Evolutionary conservation across 192 early-diverging fungal species (phyloP), one percentile per base, ranked within the genome.

Genomic region (Haplosporangium gracile): DNA sequence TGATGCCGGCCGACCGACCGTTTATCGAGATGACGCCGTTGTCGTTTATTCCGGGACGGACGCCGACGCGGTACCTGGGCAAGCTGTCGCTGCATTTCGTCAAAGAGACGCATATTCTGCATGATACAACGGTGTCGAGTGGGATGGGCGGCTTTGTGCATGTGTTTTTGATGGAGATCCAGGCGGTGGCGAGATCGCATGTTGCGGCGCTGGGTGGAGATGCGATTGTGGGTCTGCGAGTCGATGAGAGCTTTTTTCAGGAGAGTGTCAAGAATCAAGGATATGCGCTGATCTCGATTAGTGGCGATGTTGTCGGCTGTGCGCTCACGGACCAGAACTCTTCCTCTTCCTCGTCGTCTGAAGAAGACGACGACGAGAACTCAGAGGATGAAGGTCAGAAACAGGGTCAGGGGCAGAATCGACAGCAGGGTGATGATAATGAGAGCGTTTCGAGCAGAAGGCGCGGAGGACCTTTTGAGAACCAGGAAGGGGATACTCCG

Each of bases 71-170:
- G 15, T 90, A 94, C 70, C 86, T 96, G 34, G 96, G 96, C 36
- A 92, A 94, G 16, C 83, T 97, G 0, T 94, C 94, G 0, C 89
- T 97, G 16, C 96, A 97, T 77, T 97, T 97, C 89, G 93, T 97
- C 49, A 95, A 96, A 65, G 96, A 97, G 75, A 89, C 93, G 9
- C 90, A 87, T 42, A 87, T 88, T 22, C 89, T 93, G 42, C 70
- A 89, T 47, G 88, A 80, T 29, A 42, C 82, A 45, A 86, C 84
- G 5, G 92, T 89, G 7, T 84, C 77, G 8, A 89, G 82, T 16
- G 94, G 95, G 2, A 94, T 95, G 92, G 94, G 94, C 29, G 93
- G 94, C 4, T 96, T 96, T 88, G 91, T 92, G 60, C 92, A 95
- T 65, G 82, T 82, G 32, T 94, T 96, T 72, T 70, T 94, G 83